phyloP scores from a whole-genome alignment of 352 stramenopile species.

The Pythium rishiriense region DNA sequence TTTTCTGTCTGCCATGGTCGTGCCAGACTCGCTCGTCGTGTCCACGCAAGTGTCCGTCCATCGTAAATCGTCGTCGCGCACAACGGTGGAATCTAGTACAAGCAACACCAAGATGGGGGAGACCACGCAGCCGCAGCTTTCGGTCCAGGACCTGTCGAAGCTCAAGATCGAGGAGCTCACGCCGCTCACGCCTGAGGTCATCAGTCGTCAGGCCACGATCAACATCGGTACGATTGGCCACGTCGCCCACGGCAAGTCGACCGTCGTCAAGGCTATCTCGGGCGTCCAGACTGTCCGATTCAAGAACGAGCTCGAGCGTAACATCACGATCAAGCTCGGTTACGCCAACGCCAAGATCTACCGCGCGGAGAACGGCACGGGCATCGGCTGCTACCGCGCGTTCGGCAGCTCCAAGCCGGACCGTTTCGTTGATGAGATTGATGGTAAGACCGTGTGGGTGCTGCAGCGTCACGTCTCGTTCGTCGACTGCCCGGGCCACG shows the following conservation, averaged over 20 bases:
- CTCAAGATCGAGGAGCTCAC: constrained; percentile 97
- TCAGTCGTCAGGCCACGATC: constrained; percentile 98
- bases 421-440: constrained; percentile 81
- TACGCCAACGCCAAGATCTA: constrained; percentile 99
- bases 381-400: constrained; percentile 87
- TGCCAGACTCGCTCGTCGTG: constrained; percentile 21
- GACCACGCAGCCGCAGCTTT: constrained; percentile 72
- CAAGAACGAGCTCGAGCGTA: constrained; percentile 99
- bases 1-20: constrained; percentile 8
- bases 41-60: constrained; percentile 24
- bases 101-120: constrained; percentile 50
- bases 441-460: constrained; percentile 90
- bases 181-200: constrained; percentile 97
- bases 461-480: constrained; percentile 98
- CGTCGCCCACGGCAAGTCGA: constrained; percentile 99
- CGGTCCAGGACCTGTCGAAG: constrained; percentile 93
- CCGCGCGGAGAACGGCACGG: constrained; percentile 76
- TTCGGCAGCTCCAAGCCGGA: constrained; percentile 89
- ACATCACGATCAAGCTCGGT: constrained; percentile 99
- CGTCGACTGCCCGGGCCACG: constrained; percentile 99
- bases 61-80: constrained; percentile 22
- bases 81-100: constrained; percentile 8
- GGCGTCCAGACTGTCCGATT: constrained; percentile 98
- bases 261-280: constrained; percentile 99
- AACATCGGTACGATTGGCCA: constrained; percentile 99